Percentiles rank a stretch among this genome's conserved stretches.
Evolutionary conservation across 345 rosid genomes (phyloP).

Genomic region (Linum usitatissimum): DNA sequence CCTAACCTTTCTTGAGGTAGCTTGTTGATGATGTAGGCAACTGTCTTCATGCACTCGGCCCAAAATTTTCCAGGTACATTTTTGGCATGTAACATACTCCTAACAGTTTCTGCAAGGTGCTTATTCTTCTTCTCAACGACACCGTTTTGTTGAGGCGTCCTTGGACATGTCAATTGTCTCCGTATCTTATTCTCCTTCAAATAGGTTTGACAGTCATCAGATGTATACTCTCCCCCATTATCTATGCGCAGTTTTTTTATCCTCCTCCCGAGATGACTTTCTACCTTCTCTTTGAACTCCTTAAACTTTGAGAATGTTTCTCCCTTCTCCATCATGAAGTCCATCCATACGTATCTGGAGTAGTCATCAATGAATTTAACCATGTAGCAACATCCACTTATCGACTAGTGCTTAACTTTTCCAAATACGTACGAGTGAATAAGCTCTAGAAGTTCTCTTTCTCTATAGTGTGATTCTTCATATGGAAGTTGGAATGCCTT

Average conservation of each 20-base stretch:
- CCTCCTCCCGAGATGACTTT: neutral
- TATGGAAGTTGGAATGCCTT: neutral
- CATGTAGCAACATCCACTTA: too few relatives aligned
- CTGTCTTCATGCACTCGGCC: slow-evolving; percentile 6
- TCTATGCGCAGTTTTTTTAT: neutral
- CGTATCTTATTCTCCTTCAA: neutral
- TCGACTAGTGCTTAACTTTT: too few relatives aligned
- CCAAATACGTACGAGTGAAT: too few relatives aligned
- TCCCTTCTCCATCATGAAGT: neutral
- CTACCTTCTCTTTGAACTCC: neutral
- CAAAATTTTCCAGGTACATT: neutral
- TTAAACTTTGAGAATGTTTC: neutral
- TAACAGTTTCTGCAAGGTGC: neutral
- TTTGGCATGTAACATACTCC: neutral
- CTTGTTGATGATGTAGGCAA: neutral
- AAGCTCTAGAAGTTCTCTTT: neutral
- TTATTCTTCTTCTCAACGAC: neutral
- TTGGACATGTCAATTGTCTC: neutral
- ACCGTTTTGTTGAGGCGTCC: neutral
- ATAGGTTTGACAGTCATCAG: neutral
- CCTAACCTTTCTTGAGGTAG: neutral
- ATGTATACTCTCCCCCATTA: neutral
- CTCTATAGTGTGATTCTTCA: neutral
- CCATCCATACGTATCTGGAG: neutral
- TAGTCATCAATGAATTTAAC: neutral